phyloP scores from a whole-genome alignment of 345 rosid genomes.

The Mallotus nudiflorus region DNA sequence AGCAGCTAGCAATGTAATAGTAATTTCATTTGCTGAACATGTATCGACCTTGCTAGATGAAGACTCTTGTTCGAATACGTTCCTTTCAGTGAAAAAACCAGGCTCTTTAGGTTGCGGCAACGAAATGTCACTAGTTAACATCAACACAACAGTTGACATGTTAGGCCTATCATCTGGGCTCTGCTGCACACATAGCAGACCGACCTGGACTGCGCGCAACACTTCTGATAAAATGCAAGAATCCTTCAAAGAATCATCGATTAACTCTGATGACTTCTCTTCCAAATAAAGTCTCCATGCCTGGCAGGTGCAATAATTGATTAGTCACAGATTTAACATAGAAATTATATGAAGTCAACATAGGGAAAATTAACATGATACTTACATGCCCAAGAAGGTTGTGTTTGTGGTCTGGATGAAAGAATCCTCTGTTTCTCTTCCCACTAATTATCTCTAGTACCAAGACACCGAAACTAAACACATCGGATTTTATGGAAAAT shows the following conservation, averaged over 20 bases:
- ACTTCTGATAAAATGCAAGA: conserved; percentile 8
- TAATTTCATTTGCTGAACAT: conserved; percentile 19
- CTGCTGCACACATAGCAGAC: conserved; percentile 22
- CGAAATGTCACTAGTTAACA: conserved; percentile 14
- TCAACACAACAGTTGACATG: conserved; percentile 25
- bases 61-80: background rate
- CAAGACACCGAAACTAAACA: conserved; percentile 35
- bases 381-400: conserved; percentile 40
- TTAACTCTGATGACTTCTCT: conserved; percentile 18
- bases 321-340: background rate
- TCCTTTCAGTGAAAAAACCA: conserved; percentile 23
- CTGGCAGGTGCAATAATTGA: background rate
- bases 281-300: conserved; percentile 30
- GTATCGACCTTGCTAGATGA: conserved; percentile 11
- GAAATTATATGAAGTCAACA: background rate
- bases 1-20: conserved; percentile 12
- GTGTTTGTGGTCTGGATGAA: conserved; percentile 23
- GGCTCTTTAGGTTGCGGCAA: conserved; percentile 21
- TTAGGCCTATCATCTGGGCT: conserved; percentile 18
- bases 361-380: background rate
- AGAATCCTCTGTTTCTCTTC: conserved; percentile 28
- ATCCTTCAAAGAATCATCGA: background rate
- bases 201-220: conserved; percentile 3
- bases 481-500: conserved; percentile 34
- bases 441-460: conserved; percentile 32